Conservation (phyloP, 768 basidiomycete species). For the Auriscalpium vulgare region DNA sequence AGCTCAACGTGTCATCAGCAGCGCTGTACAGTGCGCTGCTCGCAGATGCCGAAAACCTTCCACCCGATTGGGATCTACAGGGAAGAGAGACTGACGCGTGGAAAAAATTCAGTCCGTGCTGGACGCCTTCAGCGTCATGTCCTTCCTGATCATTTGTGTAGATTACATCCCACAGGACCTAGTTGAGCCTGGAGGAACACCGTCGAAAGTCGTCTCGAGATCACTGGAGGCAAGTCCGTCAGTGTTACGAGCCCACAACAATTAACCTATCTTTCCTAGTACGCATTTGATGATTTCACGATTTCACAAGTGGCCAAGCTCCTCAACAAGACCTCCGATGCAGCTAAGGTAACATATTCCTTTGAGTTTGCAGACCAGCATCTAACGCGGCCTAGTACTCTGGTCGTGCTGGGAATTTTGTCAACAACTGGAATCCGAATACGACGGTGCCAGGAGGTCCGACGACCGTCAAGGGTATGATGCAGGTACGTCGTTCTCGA, state of each 20-base stretch:
- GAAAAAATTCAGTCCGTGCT: constrained; percentile 41
- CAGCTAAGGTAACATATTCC: constrained; percentile 33
- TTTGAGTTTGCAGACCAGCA: not conserved
- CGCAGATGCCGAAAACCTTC: constrained; percentile 49
- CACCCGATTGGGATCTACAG: constrained; percentile 55
- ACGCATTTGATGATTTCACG: constrained; percentile 57
- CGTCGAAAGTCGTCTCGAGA: constrained; percentile 54
- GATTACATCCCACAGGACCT: constrained; percentile 27
- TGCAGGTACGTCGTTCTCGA: constrained; percentile 36
- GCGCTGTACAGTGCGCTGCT: constrained; percentile 50
- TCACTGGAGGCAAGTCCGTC: constrained; percentile 42
- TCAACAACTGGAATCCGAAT: constrained; percentile 53
- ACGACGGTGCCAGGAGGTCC: constrained; percentile 41
- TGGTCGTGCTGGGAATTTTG: constrained; percentile 45
- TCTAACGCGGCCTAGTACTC: constrained; percentile 32
- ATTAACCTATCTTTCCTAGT: constrained; percentile 25
- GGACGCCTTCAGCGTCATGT: constrained; percentile 16
- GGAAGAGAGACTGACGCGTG: constrained; percentile 50
- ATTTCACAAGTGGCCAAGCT: constrained; percentile 56
- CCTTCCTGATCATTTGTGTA: not conserved
- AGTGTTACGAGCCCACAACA: too few relatives aligned
- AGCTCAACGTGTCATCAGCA: constrained; percentile 38
- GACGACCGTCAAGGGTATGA: constrained; percentile 42
- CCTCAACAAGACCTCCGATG: constrained; percentile 42
- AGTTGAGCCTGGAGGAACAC: constrained; percentile 38